Conservation (phyloP, 169 alveolate species). For the Cryptosporidium bovis region DNA sequence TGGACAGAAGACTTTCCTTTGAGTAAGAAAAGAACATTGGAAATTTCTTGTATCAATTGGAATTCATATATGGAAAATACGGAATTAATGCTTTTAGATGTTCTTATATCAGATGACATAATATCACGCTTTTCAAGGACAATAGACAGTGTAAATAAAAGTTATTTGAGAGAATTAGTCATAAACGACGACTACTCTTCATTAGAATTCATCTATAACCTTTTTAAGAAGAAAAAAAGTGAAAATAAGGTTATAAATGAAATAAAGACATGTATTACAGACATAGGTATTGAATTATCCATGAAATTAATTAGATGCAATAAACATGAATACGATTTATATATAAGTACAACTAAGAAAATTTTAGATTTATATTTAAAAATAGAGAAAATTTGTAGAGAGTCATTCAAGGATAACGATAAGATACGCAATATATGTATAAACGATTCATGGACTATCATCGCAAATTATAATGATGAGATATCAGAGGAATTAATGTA, state of each 20-base stretch:
- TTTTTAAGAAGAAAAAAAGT: slow-evolving; percentile 4
- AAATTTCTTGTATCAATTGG: background rate
- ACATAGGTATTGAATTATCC: background rate
- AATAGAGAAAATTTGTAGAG: slow-evolving; percentile 43
- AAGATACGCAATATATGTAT: slow-evolving; percentile 57
- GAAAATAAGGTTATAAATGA: slow-evolving; percentile 20
- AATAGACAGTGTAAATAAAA: background rate
- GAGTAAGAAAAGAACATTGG: background rate
- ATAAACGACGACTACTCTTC: slow-evolving; percentile 19
- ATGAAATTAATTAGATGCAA: background rate
- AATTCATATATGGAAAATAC: slow-evolving; percentile 5
- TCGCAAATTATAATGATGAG: slow-evolving; percentile 26
- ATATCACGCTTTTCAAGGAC: slow-evolving; percentile 12
- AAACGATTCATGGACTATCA: slow-evolving; percentile 63
- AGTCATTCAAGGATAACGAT: slow-evolving; percentile 36
- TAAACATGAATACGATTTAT: slow-evolving; percentile 6
- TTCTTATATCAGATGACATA: slow-evolving; percentile 42
- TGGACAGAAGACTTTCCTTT: background rate
- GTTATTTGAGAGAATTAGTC: slow-evolving; percentile 10
- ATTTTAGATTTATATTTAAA: slow-evolving; percentile 21
- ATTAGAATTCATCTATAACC: slow-evolving; percentile 13
- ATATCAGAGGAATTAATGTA: slow-evolving; percentile 26
- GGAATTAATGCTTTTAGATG: slow-evolving; percentile 20
- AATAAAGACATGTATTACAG: slow-evolving; percentile 25
- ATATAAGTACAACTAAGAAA: background rate